These are phyloP conservation scores for Sophora flavescens DNA, from an alignment of 306 rosid genomes.

Conservation along the genomic window DNA sequence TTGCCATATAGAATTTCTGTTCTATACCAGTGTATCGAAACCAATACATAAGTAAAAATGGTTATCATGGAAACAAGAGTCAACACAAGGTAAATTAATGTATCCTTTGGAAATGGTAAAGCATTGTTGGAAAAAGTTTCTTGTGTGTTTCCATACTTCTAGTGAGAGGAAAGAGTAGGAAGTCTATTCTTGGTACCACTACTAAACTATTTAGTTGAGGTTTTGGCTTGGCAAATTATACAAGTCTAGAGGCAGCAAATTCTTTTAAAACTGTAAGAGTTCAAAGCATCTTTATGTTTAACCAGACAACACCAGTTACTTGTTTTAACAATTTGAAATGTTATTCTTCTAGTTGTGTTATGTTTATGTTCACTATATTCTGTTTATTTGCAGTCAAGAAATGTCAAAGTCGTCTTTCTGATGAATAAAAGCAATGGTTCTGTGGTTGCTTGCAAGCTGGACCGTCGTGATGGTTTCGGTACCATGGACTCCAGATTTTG, in stretches of 20 bases:
- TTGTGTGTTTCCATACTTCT: slow-evolving; percentile 32
- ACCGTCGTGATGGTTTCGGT: slow-evolving; percentile 53
- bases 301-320: background rate
- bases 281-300: slow-evolving; percentile 17
- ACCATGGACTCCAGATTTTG: slow-evolving; percentile 46
- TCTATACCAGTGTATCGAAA: background rate
- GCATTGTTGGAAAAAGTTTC: slow-evolving; percentile 27
- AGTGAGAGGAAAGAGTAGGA: background rate
- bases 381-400: slow-evolving; percentile 48
- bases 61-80: background rate
- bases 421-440: slow-evolving; percentile 53
- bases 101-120: slow-evolving; percentile 24
- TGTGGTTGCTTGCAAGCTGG: slow-evolving; percentile 42
- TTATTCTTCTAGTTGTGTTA: slow-evolving; percentile 22
- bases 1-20: slow-evolving; percentile 6
- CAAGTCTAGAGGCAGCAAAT: background rate
- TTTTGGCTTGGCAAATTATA: background rate
- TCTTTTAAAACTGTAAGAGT: slow-evolving; percentile 2
- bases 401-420: slow-evolving; percentile 39
- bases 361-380: slow-evolving; percentile 26
- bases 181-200: slow-evolving; percentile 5
- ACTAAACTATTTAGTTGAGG: background rate
- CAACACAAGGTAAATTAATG: background rate
- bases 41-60: background rate
- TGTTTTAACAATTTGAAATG: background rate